Percentiles rank a stretch among this genome's conserved stretches.
phyloP scores from a whole-genome alignment of 345 rosid genomes.

The Lagerstroemia speciosa region DNA sequence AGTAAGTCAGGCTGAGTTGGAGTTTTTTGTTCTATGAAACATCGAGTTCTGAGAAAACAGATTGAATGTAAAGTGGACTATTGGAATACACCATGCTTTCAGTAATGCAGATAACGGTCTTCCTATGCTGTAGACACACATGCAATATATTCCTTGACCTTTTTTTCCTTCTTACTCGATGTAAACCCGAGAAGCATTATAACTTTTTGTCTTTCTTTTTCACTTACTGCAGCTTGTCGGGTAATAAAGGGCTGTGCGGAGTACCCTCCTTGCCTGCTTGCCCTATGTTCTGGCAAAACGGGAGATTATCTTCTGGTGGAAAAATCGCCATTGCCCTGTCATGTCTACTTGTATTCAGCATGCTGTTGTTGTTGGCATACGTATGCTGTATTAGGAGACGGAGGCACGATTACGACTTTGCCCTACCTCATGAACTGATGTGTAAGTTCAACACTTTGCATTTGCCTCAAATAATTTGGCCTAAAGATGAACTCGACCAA shows the following conservation, averaged over 20 bases:
- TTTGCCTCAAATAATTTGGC: background rate
- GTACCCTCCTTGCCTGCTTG: slow-evolving; percentile 76
- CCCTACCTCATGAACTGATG: slow-evolving; percentile 79
- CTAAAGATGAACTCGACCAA: no score
- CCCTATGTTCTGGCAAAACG: slow-evolving; percentile 79
- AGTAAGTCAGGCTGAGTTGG: slow-evolving; percentile 38
- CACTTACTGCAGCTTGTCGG: slow-evolving; percentile 54
- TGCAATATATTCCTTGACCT: background rate
- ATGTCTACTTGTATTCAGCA: slow-evolving; percentile 32
- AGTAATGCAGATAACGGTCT: background rate
- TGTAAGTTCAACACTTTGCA: slow-evolving; percentile 41
- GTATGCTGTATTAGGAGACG: slow-evolving; percentile 59
- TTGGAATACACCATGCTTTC: background rate
- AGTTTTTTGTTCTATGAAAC: background rate
- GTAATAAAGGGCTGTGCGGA: slow-evolving; percentile 91
- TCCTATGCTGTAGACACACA: background rate
- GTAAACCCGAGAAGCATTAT: no score
- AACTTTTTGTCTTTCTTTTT: background rate
- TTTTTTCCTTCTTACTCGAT: background rate
- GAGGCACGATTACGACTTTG: slow-evolving; percentile 88
- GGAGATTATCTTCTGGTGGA: slow-evolving; percentile 69
- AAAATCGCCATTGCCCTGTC: slow-evolving; percentile 65
- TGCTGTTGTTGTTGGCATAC: slow-evolving; percentile 38
- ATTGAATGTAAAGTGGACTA: background rate
- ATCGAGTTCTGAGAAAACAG: background rate